Base-by-base conservation (phyloP, 768 basidiomycete genomes). In the Boletus sp. region DNA sequence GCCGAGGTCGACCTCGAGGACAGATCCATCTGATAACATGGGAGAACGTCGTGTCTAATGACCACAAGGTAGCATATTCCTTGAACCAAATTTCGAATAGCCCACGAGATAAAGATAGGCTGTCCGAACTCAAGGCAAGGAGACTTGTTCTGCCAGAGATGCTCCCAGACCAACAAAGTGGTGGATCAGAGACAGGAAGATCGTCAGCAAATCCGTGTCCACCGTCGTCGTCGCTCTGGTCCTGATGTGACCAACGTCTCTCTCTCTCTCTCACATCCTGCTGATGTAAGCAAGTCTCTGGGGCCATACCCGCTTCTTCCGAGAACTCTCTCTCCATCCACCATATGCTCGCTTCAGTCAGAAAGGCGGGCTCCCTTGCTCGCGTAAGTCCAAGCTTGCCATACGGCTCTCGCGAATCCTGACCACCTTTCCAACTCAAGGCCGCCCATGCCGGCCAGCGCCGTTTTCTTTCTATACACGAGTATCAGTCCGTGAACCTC, bases 401-500 rank as follows among this genome's bases (percentile, higher is more conserved):
- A 2, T 42, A 15, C 34, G 4, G 30, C 43, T 9, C 47, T 53
- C 27, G 13, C 30, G 3, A 40, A 2, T 50, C 34, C 45, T 55
- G 29, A 53, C 58, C 29, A 7, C 44, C 15, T 51, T 38, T n/a
- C 23, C 32, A 14, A 10, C 40, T 33, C 21, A 54, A 90, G 88
- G 74, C 77, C 70, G 81, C 78, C 63, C 85, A 83, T 82, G 83
- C 83, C 65, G 82, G 85, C 69, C 93, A 95, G 82, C 90, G 80
- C 76, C 90, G 94, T 60, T 89, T 85, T 71, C 84, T 98, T 65
- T 96, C 93, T 25, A 94, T 99, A 65, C 97, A 99, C 75, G 97
- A 99, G 76, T 92, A 97, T 77, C 95, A 98, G 73, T 96, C 94
- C 41, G 89, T 98, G 73, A 86, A 87, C 60, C 79, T 99, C 43